Base-by-base conservation (phyloP, 331 rosid genomes). In the Stylosanthes scabra region DNA sequence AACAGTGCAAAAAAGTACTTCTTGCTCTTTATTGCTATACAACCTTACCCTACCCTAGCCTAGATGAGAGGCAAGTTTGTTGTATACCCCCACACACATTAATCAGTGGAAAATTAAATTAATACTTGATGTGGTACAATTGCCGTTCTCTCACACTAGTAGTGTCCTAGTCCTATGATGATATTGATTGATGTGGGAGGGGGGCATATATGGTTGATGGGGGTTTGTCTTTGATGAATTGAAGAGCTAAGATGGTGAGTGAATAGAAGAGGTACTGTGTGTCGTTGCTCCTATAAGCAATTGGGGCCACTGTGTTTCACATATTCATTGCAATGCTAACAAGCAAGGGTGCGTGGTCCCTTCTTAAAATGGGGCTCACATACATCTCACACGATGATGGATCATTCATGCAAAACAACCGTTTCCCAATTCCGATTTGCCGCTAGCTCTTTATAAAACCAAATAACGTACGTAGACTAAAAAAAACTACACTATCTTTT, bases 321-420 rank as follows among this genome's bases (percentile, higher is more conserved):
- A 13, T 7, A 70, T 77, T 75, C 41, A 72, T 72, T 80, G 66
- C 80, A 71, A 20, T 8, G 15, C 6, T 42, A 39, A 40, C 72
- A 66, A 68, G 25, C 25, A 20, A 20, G 0, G 25, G n/a, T n/a
- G n/a, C 37, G 4, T 31, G 63, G 73, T 74, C 72, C 87, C 52
- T 14, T 51, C 74, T 63, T 14, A 39, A 75, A 71, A 41, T 83
- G 83, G 86, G 84, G 85, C 82, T 78, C 72, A 20, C 84, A 13
- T 72, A 81, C n/a, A n/a, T n/a, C n/a, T 70, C 69, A 81, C 66
- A 69, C 47, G 42, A 20, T 49, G 44, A 52, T 74, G 78, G 73
- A 79, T 71, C 68, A 74, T 51, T 8, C 10, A 37, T 50, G 15
- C 25, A 20, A 20, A 20, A 20, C 25, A 20, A 20, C 25, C 25